A percentile compares a stretch with the other conserved stretches of the same genome.
These are phyloP conservation scores for Flaveria trinervia DNA, from an alignment of 129 eudicot genomes.

Conservation along the genomic window DNA sequence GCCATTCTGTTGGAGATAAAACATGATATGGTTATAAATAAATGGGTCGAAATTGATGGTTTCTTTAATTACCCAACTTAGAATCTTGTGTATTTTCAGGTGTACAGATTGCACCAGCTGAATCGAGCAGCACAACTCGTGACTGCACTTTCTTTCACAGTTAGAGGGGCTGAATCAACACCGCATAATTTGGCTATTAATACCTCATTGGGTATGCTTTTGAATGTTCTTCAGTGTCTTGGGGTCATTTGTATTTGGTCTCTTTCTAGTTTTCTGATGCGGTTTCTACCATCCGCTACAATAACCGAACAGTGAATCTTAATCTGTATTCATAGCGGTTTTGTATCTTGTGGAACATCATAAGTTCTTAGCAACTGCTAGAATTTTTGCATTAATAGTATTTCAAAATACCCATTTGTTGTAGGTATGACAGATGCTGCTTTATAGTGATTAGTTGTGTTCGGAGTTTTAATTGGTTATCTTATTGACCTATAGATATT, in stretches of 20 bases:
- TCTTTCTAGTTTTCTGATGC: slow-evolving; percentile 89
- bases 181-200: slow-evolving; percentile 91
- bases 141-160: slow-evolving; percentile 91
- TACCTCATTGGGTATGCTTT: slow-evolving; percentile 70
- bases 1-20: not conserved
- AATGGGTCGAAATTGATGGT: not conserved
- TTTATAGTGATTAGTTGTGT: slow-evolving; percentile 7
- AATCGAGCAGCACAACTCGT: slow-evolving; percentile 97
- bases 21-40: not conserved
- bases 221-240: slow-evolving; percentile 88
- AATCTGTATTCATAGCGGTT: not conserved
- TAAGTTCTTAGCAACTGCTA: not conserved
- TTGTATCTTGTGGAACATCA: not conserved
- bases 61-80: not conserved
- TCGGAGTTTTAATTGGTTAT: not conserved
- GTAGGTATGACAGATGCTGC: slow-evolving; percentile 11
- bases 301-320: slow-evolving; percentile 46
- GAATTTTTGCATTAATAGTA: not conserved
- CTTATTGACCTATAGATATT: not conserved
- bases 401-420: not conserved
- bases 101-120: slow-evolving; percentile 91
- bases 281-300: slow-evolving; percentile 65
- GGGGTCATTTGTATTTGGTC: slow-evolving; percentile 97
- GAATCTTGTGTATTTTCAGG: slow-evolving; percentile 40
- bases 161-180: slow-evolving; percentile 92